Conservation (phyloP, 2,329 filamentous ascomycete genomes). For the Penicillium sclerotigenum region DNA sequence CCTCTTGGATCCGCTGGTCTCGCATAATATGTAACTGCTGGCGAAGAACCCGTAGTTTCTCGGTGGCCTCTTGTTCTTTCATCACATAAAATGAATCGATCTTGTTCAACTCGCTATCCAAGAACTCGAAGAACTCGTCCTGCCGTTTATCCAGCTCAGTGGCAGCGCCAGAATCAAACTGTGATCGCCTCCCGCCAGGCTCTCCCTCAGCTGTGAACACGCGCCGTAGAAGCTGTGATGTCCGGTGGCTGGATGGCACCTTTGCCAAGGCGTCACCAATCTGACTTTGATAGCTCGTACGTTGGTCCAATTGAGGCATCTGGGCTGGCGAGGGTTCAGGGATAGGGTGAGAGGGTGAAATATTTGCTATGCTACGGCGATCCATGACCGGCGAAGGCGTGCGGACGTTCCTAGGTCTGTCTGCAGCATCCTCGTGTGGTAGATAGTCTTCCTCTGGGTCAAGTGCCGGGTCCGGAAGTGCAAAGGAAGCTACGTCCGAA, state of each 20-base stretch:
- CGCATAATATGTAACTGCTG: conserved; percentile 92
- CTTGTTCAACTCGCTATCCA: conserved; percentile 83
- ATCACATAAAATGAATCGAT: conserved; percentile 84
- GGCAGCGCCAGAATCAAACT: conserved; percentile 49
- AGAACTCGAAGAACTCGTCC: conserved; percentile 80
- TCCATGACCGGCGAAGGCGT: conserved; percentile 27
- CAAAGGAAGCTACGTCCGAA: conserved; percentile 50
- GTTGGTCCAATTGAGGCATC: conserved; percentile 9
- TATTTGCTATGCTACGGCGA: conserved; percentile 6
- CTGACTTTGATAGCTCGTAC: conserved; percentile 11
- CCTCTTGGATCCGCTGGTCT: conserved; percentile 72
- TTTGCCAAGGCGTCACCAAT: conserved; percentile 23
- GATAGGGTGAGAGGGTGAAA: conserved; percentile 2
- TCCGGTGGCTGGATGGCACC: conserved; percentile 26
- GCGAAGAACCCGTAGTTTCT: conserved; percentile 66
- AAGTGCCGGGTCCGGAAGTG: conserved; percentile 62
- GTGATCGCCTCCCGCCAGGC: conserved; percentile 47
- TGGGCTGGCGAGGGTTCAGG: conserved; percentile 1
- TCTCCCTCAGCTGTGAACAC: conserved; percentile 41
- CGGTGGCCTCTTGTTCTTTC: conserved; percentile 81
- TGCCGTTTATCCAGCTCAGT: conserved; percentile 69
- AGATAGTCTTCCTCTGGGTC: conserved; percentile 39
- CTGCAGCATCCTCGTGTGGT: conserved; percentile 12
- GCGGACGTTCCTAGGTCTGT: conserved; percentile 21
- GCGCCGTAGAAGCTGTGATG: conserved; percentile 37